Evolutionary conservation across 2,329 filamentous ascomycete species (phyloP).

Genomic region (Spiromastix sp.): DNA sequence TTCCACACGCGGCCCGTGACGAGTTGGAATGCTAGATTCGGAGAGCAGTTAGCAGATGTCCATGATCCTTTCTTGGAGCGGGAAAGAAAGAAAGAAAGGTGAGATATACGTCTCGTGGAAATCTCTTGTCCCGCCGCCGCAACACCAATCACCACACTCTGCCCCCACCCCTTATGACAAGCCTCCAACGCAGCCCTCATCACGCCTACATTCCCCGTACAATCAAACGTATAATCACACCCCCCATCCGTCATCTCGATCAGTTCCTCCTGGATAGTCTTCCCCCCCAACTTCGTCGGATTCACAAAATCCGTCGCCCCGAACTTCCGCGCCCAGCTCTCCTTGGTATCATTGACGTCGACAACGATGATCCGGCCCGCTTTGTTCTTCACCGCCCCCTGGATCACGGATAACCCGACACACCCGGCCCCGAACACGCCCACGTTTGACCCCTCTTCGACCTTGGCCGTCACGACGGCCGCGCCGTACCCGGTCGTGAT

Average conservation of each 20-base stretch:
- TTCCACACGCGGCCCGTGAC: slow-evolving; percentile 97
- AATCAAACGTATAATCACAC: slow-evolving; percentile 98
- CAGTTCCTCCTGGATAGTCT: slow-evolving; percentile 83
- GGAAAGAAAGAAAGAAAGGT: slow-evolving; percentile 3
- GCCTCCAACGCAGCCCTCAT: slow-evolving; percentile 95
- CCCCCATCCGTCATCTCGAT: slow-evolving; percentile 97
- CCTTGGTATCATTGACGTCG: slow-evolving; percentile 79
- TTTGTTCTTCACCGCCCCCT: slow-evolving; percentile 79
- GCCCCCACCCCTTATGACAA: slow-evolving; percentile 98
- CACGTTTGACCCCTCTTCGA: slow-evolving; percentile 81
- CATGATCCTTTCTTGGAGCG: slow-evolving; percentile 5
- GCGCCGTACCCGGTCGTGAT: slow-evolving; percentile 98
- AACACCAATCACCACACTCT: slow-evolving; percentile 96
- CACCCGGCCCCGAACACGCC: slow-evolving; percentile 94
- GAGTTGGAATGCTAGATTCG: slow-evolving; percentile 75
- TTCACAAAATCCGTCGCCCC: slow-evolving; percentile 97
- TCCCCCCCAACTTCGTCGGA: slow-evolving; percentile 62
- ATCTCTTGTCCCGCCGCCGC: slow-evolving; percentile 96
- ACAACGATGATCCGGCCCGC: slow-evolving; percentile 55
- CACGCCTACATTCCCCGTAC: slow-evolving; percentile 91
- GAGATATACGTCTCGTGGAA: slow-evolving; percentile 70
- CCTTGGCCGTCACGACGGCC: slow-evolving; percentile 81
- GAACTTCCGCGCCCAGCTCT: slow-evolving; percentile 88
- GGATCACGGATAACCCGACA: slow-evolving; percentile 88
- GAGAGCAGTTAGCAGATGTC: slow-evolving; percentile 5